These are phyloP conservation scores for Lactarius hatsudake DNA, from an alignment of 768 basidiomycete species.

Conservation along the genomic window DNA sequence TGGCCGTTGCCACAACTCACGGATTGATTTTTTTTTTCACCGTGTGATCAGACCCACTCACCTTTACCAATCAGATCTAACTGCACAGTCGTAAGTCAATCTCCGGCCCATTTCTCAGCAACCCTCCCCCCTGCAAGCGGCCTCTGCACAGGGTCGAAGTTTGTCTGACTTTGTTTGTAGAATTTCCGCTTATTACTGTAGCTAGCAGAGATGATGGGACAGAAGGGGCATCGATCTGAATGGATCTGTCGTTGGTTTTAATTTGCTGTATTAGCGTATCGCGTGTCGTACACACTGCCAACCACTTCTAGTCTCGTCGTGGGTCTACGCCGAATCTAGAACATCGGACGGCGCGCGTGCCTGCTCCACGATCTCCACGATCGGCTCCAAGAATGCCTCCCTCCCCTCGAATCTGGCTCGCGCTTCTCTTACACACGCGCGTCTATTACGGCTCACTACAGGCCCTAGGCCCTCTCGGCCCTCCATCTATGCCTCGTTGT, in stretches of 20 bases:
- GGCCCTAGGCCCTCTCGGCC: neutral
- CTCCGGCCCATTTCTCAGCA: neutral
- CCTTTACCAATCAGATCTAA: too few species aligned
- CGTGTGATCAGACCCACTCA: too few species aligned
- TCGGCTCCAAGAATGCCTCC: neutral
- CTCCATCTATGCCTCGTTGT: neutral
- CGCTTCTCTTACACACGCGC: neutral
- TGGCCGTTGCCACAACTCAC: neutral
- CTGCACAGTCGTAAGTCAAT: neutral
- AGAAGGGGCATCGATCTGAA: neutral
- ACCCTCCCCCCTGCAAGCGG: neutral
- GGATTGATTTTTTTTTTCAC: neutral
- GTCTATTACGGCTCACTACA: slow-evolving; percentile 5
- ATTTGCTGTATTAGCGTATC: neutral
- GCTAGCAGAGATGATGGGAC: too few species aligned
- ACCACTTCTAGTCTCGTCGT: neutral
- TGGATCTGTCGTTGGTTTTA: neutral
- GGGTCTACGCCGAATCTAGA: slow-evolving; percentile 10
- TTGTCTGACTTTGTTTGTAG: neutral
- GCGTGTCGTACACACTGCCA: neutral
- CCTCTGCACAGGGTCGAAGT: neutral
- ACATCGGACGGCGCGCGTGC: slow-evolving; percentile 13
- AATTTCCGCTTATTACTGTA: too few species aligned
- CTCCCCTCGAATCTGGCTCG: slow-evolving; percentile 4
- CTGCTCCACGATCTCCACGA: slow-evolving; percentile 24